A percentile compares a stretch with the other conserved stretches of the same genome.
Conservation (phyloP, 768 basidiomycete genomes). For the Boletus patriciae region DNA sequence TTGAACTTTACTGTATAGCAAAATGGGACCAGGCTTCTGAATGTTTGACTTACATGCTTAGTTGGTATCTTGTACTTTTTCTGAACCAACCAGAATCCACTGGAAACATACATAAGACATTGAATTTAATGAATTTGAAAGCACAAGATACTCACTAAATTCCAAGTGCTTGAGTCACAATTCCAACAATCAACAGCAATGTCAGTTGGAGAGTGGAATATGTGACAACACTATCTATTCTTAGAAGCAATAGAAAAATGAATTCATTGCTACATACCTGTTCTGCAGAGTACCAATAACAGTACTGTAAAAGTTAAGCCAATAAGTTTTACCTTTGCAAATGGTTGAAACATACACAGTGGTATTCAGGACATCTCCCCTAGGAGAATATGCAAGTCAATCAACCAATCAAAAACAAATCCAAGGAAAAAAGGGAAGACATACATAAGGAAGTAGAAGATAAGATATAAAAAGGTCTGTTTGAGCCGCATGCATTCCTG, state of each 20-base stretch:
- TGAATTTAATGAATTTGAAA: neutral
- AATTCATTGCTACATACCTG: conserved; percentile 40
- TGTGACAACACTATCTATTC: conserved; percentile 51
- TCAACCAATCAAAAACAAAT: neutral
- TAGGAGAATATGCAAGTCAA: conserved; percentile 21
- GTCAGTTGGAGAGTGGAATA: conserved; percentile 75
- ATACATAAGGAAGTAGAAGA: conserved; percentile 76
- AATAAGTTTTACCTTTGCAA: neutral
- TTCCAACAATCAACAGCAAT: conserved; percentile 63
- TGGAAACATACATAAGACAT: conserved; percentile 18
- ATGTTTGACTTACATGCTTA: conserved; percentile 41
- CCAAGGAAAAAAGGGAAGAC: conserved; percentile 19
- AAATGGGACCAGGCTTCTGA: neutral
- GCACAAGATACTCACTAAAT: conserved; percentile 52
- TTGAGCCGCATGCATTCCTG: conserved; percentile 65
- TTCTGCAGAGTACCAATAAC: conserved; percentile 72
- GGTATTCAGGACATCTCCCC: conserved; percentile 76
- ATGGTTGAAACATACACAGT: conserved; percentile 52
- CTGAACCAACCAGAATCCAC: conserved; percentile 69
- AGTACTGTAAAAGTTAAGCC: conserved; percentile 43
- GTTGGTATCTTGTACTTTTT: conserved; percentile 62
- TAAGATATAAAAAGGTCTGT: conserved; percentile 71
- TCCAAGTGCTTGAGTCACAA: conserved; percentile 61
- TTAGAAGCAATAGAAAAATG: conserved; percentile 1
- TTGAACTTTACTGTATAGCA: neutral